Evolutionary conservation across 2,329 filamentous ascomycete genomes (phyloP).

Genomic region (Ophiosphaerella herpotricha): DNA sequence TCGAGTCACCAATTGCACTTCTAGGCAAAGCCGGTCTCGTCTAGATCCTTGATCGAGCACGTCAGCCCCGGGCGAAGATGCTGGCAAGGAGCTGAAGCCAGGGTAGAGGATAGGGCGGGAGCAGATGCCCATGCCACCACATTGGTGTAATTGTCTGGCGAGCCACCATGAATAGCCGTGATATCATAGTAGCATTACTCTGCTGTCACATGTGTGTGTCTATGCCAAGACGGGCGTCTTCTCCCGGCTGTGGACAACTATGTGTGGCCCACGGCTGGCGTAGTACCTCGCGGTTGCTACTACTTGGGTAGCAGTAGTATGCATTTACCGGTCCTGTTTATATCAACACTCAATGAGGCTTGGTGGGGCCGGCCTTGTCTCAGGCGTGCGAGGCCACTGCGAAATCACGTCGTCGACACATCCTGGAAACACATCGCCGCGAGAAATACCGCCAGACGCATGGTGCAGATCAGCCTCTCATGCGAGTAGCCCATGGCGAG

Average conservation of each 20-base stretch:
- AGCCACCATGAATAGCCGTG: too few species aligned
- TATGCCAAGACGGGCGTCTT: slow-evolving; percentile 14
- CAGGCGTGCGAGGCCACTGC: slow-evolving; percentile 22
- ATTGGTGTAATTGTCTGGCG: slow-evolving; percentile 4
- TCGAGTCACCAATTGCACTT: slow-evolving; percentile 22
- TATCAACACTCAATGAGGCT: slow-evolving; percentile 5
- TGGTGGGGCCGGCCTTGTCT: slow-evolving; percentile 17
- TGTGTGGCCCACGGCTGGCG: slow-evolving; percentile 1
- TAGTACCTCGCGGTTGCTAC: slow-evolving; percentile 13
- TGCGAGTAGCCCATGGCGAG: slow-evolving; percentile 7
- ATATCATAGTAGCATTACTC: too few species aligned
- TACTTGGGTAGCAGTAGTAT: not conserved
- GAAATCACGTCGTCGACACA: slow-evolving; percentile 24
- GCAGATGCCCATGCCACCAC: slow-evolving; percentile 21
- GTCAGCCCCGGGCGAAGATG: slow-evolving; percentile 33
- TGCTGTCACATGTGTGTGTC: slow-evolving; percentile 18
- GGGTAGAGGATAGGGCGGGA: slow-evolving; percentile 26
- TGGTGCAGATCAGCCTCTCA: slow-evolving; percentile 23
- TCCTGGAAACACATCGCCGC: slow-evolving; percentile 33
- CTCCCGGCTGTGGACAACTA: slow-evolving; percentile 5
- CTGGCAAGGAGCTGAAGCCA: slow-evolving; percentile 20
- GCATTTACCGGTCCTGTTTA: too few species aligned
- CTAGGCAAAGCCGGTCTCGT: slow-evolving; percentile 11
- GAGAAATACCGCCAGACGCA: slow-evolving; percentile 21
- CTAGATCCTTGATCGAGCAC: slow-evolving; percentile 32